Conservation (phyloP, 306 rosid species). For the Quercus ilex region DNA sequence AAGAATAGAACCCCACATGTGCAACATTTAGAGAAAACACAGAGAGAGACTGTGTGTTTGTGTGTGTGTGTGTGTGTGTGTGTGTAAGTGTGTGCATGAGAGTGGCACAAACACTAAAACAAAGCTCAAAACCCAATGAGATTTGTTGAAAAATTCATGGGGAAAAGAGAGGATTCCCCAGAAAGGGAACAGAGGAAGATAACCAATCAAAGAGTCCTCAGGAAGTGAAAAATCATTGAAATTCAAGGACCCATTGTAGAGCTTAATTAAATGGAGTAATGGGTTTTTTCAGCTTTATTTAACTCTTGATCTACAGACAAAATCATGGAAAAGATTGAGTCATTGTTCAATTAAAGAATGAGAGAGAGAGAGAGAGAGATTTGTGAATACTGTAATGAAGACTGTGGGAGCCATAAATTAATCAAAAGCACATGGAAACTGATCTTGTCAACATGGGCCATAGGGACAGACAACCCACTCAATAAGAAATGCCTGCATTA, state of each 20-base stretch:
- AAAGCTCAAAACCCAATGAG: constrained; percentile 83
- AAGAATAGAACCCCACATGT: constrained; percentile 72
- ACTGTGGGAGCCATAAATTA: constrained; percentile 51
- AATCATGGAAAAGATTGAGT: constrained; percentile 47
- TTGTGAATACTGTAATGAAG: constrained; percentile 25
- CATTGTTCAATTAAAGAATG: constrained; percentile 15
- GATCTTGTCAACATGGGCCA: constrained; percentile 48
- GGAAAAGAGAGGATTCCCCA: constrained; percentile 45
- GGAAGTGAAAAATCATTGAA: constrained; percentile 10
- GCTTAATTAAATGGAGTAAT: constrained; percentile 15
- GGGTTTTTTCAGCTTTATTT: constrained; percentile 22
- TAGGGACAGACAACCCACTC: constrained; percentile 15
- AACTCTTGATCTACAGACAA: constrained; percentile 53
- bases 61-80: not conserved
- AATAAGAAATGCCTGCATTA: constrained; percentile 18
- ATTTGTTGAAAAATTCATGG: constrained; percentile 48
- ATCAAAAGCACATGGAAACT: constrained; percentile 66
- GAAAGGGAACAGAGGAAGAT: constrained; percentile 36
- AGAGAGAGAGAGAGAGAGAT: not conserved
- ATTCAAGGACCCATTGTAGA: constrained; percentile 17
- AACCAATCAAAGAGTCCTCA: constrained; percentile 40
- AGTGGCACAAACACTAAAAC: constrained; percentile 30
- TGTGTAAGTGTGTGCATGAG: not conserved
- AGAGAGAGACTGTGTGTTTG: not conserved
- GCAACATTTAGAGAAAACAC: constrained; percentile 28